Base-by-base conservation (phyloP, 441 rosid genomes). In the Breynia disticha region DNA sequence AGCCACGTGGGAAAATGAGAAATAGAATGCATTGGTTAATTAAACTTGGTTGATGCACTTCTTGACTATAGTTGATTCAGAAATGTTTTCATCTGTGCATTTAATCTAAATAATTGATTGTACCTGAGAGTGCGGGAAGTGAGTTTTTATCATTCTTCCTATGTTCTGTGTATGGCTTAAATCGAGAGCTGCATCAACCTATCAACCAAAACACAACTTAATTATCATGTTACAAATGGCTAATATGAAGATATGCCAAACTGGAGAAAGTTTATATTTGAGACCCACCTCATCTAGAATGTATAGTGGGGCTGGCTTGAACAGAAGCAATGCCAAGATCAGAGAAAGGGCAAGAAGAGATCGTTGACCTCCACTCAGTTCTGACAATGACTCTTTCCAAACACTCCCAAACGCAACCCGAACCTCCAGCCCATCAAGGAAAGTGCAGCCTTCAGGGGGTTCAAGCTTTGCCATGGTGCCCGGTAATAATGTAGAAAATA, bases 131-230 rank as follows among this genome's bases (percentile, higher is more conserved):
- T 87, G 95, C 1, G 93, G 95, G 65, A 84, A 87, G 67, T 84
- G 93, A 65, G 79, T 51, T 64, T 82, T 84, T 67, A 94, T 94
- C 99, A 94, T 94, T 75, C 96, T 82, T 67, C 97, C 99, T 35
- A 94, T 90, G 78, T 90, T 94, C 71, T 94, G 99, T 1, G 95
- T 87, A 74, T 87, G 95, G 68, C 89, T 84, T 60, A 87, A 69
- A 63, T 87, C 95, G 41, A 87, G 93, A 61, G 95, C 95, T 28
- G 97, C 99, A 78, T 94, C 99, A 59, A 94, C 99, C 99, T 84
- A 76, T 58, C 59, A 66, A 66, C 57, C 66, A 71, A 43, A 24
- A 20, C 53, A 16, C 52, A 38, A 45, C 65, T 46, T 18, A 48
- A 37, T 37, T 37, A 9, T 41, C 13, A 11, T 41, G 44, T 41